Evolutionary conservation across 345 rosid genomes (phyloP).

Genomic region (Durio zibethinus): DNA sequence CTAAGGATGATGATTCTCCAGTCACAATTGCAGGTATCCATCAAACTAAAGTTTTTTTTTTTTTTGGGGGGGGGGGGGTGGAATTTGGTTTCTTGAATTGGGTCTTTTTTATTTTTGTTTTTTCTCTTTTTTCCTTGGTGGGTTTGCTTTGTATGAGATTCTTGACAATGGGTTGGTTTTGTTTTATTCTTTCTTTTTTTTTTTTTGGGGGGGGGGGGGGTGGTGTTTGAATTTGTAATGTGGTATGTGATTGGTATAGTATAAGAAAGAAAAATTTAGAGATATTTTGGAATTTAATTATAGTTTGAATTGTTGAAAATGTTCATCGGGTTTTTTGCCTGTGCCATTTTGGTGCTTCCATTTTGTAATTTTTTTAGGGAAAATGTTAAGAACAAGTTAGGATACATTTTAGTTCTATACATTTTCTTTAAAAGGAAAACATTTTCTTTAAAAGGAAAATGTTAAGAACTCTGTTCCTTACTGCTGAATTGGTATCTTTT

Average conservation of each 20-base stretch:
- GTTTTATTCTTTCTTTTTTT: neutral
- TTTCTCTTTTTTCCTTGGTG: neutral
- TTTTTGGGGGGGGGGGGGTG: no score
- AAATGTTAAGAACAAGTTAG: neutral
- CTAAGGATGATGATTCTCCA: conserved; percentile 88
- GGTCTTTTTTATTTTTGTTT: neutral
- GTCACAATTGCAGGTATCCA: conserved; percentile 81
- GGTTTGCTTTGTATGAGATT: neutral
- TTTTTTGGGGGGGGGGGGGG: neutral
- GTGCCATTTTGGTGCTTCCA: neutral
- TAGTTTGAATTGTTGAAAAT: neutral
- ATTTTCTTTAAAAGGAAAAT: neutral
- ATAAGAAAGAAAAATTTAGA: neutral
- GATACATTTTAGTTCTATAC: neutral
- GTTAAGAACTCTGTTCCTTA: neutral
- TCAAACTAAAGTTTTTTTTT: neutral
- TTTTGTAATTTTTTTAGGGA: neutral
- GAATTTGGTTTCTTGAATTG: conserved; percentile 2
- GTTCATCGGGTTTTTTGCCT: neutral
- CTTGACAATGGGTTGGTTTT: neutral
- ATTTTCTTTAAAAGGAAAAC: no score
- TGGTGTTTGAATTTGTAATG: conserved; percentile 1
- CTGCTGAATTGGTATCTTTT: neutral
- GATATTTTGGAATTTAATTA: neutral
- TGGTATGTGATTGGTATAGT: neutral